These are phyloP conservation scores for Thermothielavioides terrestris DNA, from an alignment of 495 filamentous ascomycete species.

Conservation along the genomic window DNA sequence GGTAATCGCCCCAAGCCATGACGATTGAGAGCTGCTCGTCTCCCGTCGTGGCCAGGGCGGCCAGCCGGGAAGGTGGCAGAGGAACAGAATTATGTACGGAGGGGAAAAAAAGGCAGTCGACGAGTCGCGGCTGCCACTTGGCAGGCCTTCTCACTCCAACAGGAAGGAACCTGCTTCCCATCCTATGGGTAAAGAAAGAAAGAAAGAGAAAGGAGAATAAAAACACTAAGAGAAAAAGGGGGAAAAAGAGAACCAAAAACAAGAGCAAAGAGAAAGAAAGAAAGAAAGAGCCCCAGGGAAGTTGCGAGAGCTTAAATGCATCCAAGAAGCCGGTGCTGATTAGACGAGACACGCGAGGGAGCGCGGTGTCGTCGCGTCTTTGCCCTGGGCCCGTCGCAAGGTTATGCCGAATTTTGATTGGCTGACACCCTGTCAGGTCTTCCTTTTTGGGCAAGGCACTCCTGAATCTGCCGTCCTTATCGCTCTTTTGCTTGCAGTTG, in stretches of 20 bases:
- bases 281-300: slow-evolving; percentile 24
- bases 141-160: neutral
- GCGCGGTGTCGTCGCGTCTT: slow-evolving; percentile 12
- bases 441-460: neutral
- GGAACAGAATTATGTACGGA: neutral
- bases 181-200: slow-evolving; percentile 32
- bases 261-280: slow-evolving; percentile 40
- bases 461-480: neutral
- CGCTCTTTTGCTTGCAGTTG: neutral
- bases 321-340: slow-evolving; percentile 7
- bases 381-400: neutral
- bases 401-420: neutral
- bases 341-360: neutral
- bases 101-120: neutral
- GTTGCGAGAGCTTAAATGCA: slow-evolving; percentile 15
- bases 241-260: slow-evolving; percentile 32
- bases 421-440: neutral
- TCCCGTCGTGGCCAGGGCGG: no score
- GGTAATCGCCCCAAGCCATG: no score
- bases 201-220: slow-evolving; percentile 33
- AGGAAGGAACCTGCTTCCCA: no score
- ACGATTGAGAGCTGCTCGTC: no score
- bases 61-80: neutral
- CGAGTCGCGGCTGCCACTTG: neutral
- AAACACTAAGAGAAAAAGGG: slow-evolving; percentile 24